phyloP scores from a whole-genome alignment of 2,329 filamentous ascomycete species.

The Phoma sp. region DNA sequence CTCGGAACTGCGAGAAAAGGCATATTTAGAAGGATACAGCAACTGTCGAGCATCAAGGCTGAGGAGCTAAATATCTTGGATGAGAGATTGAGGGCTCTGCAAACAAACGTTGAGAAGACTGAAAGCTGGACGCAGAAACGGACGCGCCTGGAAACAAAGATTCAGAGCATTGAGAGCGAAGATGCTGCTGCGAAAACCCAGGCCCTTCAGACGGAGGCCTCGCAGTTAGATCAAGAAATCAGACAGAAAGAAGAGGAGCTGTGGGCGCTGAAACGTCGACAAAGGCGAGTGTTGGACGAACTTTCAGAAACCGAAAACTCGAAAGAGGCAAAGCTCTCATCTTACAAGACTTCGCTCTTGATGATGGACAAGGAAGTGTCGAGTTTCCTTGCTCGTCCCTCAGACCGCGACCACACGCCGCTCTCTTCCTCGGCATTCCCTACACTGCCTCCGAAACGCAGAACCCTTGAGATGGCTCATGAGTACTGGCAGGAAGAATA shows the following conservation, averaged over 20 bases:
- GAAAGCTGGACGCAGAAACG: constrained; percentile 65
- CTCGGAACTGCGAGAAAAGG: constrained; percentile 69
- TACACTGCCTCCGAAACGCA: constrained; percentile 65
- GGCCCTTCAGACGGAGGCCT: constrained; percentile 58
- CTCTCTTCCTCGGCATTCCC: constrained; percentile 58
- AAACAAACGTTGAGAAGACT: constrained; percentile 64
- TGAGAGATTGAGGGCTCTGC: constrained; percentile 62
- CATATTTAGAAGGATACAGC: constrained; percentile 67
- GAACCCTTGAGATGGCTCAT: constrained; percentile 73
- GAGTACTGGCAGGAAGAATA: constrained; percentile 74
- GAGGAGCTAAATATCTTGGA: constrained; percentile 70
- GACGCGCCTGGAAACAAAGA: constrained; percentile 60
- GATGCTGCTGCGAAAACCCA: constrained; percentile 64
- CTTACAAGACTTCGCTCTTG: constrained; percentile 70
- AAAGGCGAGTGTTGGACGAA: constrained; percentile 64
- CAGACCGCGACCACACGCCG: constrained; percentile 43
- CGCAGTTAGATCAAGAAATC: constrained; percentile 67
- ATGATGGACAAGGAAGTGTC: constrained; percentile 69
- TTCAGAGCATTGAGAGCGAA: constrained; percentile 61
- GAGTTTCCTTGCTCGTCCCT: constrained; percentile 64
- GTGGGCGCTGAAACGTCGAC: constrained; percentile 64
- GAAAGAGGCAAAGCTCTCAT: constrained; percentile 73
- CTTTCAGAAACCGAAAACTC: constrained; percentile 69
- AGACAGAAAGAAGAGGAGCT: constrained; percentile 69
- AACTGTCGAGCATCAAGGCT: constrained; percentile 68